Percentiles rank a stretch among this genome's conserved stretches.
Conservation (phyloP, 306 rosid genomes). For the Sophora flavescens region DNA sequence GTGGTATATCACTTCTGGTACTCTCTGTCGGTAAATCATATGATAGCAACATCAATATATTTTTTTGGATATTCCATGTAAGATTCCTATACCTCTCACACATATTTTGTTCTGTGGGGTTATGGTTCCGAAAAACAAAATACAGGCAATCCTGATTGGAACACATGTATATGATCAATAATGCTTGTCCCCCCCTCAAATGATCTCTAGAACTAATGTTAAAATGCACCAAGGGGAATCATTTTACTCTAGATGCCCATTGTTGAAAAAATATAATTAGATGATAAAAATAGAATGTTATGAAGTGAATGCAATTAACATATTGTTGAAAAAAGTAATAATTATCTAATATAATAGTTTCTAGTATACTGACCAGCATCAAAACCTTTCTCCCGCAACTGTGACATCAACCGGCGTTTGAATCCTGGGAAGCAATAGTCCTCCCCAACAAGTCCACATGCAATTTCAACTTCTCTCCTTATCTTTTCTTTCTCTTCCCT, state of each 20-base stretch:
- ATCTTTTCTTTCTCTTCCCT: constrained; percentile 51
- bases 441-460: constrained; percentile 36
- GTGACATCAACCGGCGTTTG: constrained; percentile 75
- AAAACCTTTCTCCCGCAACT: constrained; percentile 67
- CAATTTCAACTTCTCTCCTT: constrained; percentile 53
- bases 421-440: constrained; percentile 51
- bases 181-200: background rate
- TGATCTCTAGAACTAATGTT: no score
- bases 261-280: no score
- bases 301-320: no score
- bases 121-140: background rate
- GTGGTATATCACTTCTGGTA: background rate
- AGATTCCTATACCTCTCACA: background rate
- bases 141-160: background rate
- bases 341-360: no score
- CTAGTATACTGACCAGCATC: constrained; percentile 97
- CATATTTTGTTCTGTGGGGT: background rate
- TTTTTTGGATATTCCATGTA: background rate
- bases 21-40: background rate
- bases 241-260: background rate
- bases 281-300: background rate
- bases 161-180: background rate
- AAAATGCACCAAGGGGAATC: background rate
- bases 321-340: background rate
- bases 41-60: background rate